phyloP scores from a whole-genome alignment of 768 basidiomycete species.

The Leccinum longicurvipes region DNA sequence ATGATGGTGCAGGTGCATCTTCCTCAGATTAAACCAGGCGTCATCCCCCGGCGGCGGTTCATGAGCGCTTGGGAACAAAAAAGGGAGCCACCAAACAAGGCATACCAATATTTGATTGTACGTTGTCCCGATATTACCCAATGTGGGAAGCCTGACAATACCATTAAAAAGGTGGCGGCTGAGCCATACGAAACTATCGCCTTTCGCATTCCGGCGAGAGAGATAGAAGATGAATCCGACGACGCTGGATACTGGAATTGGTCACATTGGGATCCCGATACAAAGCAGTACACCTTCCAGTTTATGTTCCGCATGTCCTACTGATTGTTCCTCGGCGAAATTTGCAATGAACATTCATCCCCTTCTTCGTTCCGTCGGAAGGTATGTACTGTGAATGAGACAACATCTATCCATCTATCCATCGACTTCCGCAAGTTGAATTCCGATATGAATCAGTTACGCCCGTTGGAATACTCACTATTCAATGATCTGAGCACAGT shows the following conservation, averaged over 20 bases:
- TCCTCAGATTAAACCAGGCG: slow-evolving; percentile 87
- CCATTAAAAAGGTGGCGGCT: slow-evolving; percentile 77
- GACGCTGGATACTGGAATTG: slow-evolving; percentile 93
- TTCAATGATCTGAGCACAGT: background rate
- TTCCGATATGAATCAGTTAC: slow-evolving; percentile 6
- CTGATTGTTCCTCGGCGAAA: slow-evolving; percentile 20
- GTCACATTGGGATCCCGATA: slow-evolving; percentile 99
- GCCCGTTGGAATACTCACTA: slow-evolving; percentile 1
- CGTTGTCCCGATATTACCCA: slow-evolving; percentile 32
- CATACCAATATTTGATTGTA: slow-evolving; percentile 96
- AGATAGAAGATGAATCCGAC: slow-evolving; percentile 93
- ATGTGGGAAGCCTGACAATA: slow-evolving; percentile 27
- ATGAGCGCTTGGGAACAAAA: slow-evolving; percentile 99
- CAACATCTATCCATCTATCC: background rate
- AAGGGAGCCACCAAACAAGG: slow-evolving; percentile 90
- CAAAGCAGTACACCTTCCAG: slow-evolving; percentile 97
- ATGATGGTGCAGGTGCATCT: slow-evolving; percentile 97
- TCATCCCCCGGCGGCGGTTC: slow-evolving; percentile 82
- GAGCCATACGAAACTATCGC: slow-evolving; percentile 99
- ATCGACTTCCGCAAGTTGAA: background rate
- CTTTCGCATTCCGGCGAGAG: slow-evolving; percentile 96
- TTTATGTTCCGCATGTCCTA: slow-evolving; percentile 81
- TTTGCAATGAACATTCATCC: slow-evolving; percentile 2
- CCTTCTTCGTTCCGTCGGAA: slow-evolving; percentile 5
- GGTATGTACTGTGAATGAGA: background rate